A percentile compares a stretch with the other conserved stretches of the same genome.
Conservation (phyloP, 2,329 filamentous ascomycete species). For the Ceratocystis colombiana region DNA sequence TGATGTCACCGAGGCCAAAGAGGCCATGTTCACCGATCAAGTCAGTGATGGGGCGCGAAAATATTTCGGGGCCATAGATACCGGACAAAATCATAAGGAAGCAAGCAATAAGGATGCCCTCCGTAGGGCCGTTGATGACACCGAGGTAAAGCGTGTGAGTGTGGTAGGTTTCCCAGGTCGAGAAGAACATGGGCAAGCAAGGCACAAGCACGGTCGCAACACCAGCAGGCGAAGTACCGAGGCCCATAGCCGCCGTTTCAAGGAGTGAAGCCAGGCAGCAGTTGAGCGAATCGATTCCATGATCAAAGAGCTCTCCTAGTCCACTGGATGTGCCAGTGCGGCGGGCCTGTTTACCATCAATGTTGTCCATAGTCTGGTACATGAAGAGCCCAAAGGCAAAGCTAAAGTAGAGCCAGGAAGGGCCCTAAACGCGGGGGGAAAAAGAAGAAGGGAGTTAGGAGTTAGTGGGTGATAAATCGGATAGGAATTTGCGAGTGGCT, state of each 20-base stretch:
- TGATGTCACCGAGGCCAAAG: conserved; percentile 44
- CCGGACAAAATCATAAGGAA: conserved; percentile 77
- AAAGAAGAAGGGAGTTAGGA: conserved; percentile 22
- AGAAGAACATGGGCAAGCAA: conserved; percentile 97
- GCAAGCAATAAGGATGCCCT: conserved; percentile 84
- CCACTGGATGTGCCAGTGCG: conserved; percentile 91
- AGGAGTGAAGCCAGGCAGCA: conserved; percentile 87
- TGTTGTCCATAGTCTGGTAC: conserved; percentile 98
- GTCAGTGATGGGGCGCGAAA: conserved; percentile 63
- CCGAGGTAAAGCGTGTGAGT: conserved; percentile 95
- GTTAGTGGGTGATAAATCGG: conserved; percentile 17
- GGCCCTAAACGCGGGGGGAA: conserved; percentile 45
- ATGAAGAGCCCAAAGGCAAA: conserved; percentile 95
- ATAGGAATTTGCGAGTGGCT: conserved; percentile 31
- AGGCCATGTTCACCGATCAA: conserved; percentile 48
- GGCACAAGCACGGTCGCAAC: conserved; percentile 87
- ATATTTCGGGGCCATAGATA: conserved; percentile 78
- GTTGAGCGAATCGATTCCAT: conserved; percentile 96
- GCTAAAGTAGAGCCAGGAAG: conserved; percentile 88
- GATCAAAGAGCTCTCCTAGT: conserved; percentile 92
- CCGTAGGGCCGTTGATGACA: conserved; percentile 93
- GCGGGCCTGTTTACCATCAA: conserved; percentile 94
- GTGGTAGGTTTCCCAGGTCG: conserved; percentile 98
- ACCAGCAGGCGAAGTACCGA: conserved; percentile 73
- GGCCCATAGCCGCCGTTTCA: conserved; percentile 85